These are phyloP conservation scores for Zopfia rhizophila DNA, from an alignment of 2,329 filamentous ascomycete species.

Conservation along the genomic window DNA sequence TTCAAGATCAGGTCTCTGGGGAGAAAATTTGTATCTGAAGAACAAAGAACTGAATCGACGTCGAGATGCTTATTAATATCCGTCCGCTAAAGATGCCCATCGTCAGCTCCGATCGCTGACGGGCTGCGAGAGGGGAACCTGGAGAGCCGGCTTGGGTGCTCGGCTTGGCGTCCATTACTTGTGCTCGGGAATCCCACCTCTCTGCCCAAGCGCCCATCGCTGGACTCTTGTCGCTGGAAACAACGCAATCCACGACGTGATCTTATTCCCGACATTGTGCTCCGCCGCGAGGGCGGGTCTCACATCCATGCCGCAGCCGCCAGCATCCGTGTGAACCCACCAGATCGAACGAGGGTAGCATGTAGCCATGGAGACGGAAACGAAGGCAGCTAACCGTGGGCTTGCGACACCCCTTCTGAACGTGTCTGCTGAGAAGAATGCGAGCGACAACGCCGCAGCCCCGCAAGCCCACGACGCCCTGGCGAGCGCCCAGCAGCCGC, in stretches of 20 bases:
- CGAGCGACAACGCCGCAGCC: not conserved
- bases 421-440: not conserved
- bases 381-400: not conserved
- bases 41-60: too few species aligned
- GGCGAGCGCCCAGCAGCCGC: conserved; percentile 50
- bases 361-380: conserved; percentile 3
- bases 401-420: too few species aligned
- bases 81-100: too few species aligned
- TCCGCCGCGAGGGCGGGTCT: conserved; percentile 24
- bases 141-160: too few species aligned
- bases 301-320: conserved; percentile 29
- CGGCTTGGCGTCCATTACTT: too few species aligned
- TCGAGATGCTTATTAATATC: too few species aligned
- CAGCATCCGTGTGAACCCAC: conserved; percentile 8
- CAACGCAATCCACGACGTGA: conserved; percentile 3
- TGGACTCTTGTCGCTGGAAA: conserved; percentile 5
- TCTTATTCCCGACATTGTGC: conserved; percentile 41
- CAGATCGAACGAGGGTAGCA: not conserved
- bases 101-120: too few species aligned
- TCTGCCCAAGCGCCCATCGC: too few species aligned
- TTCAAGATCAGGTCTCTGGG: too few species aligned
- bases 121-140: too few species aligned
- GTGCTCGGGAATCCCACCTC: too few species aligned
- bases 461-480: conserved; percentile 14
- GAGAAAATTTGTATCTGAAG: too few species aligned